Evolutionary conservation across 1,139 yeast genomes (phyloP).

Genomic region (Ogataea hybrid): DNA sequence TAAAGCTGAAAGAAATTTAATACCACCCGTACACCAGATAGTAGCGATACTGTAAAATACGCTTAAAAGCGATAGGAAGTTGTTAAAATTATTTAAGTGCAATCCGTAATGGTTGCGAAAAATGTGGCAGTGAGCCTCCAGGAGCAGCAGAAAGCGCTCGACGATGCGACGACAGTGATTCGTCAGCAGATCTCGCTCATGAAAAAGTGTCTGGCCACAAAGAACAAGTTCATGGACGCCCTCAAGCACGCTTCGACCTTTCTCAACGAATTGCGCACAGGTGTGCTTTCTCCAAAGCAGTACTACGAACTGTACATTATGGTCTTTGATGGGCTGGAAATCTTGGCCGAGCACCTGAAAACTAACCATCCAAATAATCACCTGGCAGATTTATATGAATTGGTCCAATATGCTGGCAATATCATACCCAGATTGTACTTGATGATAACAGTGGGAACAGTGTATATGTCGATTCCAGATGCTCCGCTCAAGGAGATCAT

Average conservation of each 20-base stretch:
- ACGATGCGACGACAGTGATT: conserved; percentile 55
- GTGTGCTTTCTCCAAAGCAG: conserved; percentile 79
- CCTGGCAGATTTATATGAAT: conserved; percentile 85
- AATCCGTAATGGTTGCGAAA: conserved; percentile 15
- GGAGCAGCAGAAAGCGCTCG: conserved; percentile 36
- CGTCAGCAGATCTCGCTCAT: conserved; percentile 70
- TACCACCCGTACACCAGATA: conserved; percentile 4
- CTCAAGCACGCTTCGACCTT: conserved; percentile 84
- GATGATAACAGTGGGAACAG: conserved; percentile 94
- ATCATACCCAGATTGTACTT: conserved; percentile 88
- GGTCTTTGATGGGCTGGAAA: conserved; percentile 79
- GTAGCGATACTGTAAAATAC: not conserved
- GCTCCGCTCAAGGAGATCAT: conserved; percentile 85
- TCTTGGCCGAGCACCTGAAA: conserved; percentile 60
- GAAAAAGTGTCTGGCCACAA: conserved; percentile 69
- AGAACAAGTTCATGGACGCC: conserved; percentile 78
- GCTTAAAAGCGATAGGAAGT: conserved; percentile 8
- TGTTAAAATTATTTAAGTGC: not conserved
- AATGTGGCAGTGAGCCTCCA: conserved; percentile 18
- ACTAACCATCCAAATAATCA: conserved; percentile 73
- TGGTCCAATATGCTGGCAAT: conserved; percentile 94
- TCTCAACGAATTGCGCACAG: conserved; percentile 78
- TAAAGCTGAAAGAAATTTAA: not conserved
- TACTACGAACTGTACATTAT: conserved; percentile 90
- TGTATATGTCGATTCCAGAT: conserved; percentile 73